phyloP scores from a whole-genome alignment of 2,329 filamentous ascomycete species.

The Botrytis byssoidea region DNA sequence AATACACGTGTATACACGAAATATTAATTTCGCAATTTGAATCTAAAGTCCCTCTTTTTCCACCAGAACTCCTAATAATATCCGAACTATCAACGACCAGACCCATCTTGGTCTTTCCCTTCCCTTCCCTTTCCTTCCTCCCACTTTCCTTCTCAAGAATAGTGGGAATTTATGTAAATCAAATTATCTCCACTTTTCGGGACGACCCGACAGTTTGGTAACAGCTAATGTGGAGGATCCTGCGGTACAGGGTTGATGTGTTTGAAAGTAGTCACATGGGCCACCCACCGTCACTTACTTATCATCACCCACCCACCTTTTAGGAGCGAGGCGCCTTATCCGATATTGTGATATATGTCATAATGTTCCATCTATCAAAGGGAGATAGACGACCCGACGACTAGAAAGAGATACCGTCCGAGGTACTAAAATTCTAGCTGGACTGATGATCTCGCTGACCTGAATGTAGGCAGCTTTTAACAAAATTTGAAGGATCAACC shows the following conservation, averaged over 20 bases:
- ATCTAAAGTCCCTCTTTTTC: background rate
- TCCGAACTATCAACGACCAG: background rate
- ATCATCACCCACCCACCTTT: constrained; percentile 6
- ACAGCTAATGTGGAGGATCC: constrained; percentile 2
- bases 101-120: background rate
- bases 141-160: constrained; percentile 13
- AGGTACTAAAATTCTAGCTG: background rate
- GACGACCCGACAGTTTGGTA: constrained; percentile 15
- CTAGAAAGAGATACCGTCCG: background rate
- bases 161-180: background rate
- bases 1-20: background rate
- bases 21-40: background rate
- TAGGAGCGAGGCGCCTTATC: constrained; percentile 1
- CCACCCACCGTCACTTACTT: background rate
- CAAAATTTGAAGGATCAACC: background rate
- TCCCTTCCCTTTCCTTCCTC: background rate
- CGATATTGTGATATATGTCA: background rate
- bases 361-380: background rate
- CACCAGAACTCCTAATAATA: background rate
- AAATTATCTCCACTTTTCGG: constrained; percentile 1
- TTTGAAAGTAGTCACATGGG: constrained; percentile 13
- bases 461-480: background rate
- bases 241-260: constrained; percentile 1
- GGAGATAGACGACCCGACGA: background rate
- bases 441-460: background rate